These are phyloP conservation scores for Rosa lucieae DNA, from an alignment of 306 rosid species.

Conservation along the genomic window DNA sequence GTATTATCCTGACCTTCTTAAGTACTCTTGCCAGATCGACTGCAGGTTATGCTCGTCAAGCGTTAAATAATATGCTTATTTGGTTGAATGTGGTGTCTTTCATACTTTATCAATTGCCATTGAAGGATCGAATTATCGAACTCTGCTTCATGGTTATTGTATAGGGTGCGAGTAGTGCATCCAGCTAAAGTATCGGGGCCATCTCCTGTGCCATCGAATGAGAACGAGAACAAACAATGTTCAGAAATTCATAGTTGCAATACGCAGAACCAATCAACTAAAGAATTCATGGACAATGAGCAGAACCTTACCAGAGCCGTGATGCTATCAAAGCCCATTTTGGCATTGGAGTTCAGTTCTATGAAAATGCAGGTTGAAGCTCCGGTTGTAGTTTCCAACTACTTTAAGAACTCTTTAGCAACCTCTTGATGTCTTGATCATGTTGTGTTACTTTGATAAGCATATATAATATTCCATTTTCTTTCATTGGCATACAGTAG, in stretches of 20 bases:
- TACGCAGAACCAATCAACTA: conserved; percentile 1
- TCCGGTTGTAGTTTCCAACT: conserved; percentile 50
- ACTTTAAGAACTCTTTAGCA: conserved; percentile 34
- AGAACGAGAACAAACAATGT: conserved; percentile 19
- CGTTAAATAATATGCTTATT: not conserved
- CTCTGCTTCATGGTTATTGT: not conserved
- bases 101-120: not conserved
- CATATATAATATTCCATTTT: not conserved
- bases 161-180: conserved; percentile 72
- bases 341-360: conserved; percentile 74
- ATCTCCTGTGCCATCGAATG: conserved; percentile 25
- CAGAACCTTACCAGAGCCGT: conserved; percentile 44
- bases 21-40: conserved; percentile 80
- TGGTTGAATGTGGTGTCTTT: not conserved
- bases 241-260: conserved; percentile 16
- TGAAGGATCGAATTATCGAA: not conserved
- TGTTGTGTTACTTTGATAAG: not conserved
- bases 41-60: conserved; percentile 51
- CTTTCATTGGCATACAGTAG: conserved; percentile 1
- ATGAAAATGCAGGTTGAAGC: conserved; percentile 93
- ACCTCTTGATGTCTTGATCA: conserved; percentile 33
- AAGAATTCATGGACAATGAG: conserved; percentile 26
- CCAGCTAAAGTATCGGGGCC: conserved; percentile 49
- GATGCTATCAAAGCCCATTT: conserved; percentile 73
- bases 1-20: conserved; percentile 62